Percentiles rank a stretch among this genome's conserved stretches.
These are phyloP conservation scores for Pestalotiopsis sp. DNA, from an alignment of 2,329 filamentous ascomycete genomes.

Conservation along the genomic window DNA sequence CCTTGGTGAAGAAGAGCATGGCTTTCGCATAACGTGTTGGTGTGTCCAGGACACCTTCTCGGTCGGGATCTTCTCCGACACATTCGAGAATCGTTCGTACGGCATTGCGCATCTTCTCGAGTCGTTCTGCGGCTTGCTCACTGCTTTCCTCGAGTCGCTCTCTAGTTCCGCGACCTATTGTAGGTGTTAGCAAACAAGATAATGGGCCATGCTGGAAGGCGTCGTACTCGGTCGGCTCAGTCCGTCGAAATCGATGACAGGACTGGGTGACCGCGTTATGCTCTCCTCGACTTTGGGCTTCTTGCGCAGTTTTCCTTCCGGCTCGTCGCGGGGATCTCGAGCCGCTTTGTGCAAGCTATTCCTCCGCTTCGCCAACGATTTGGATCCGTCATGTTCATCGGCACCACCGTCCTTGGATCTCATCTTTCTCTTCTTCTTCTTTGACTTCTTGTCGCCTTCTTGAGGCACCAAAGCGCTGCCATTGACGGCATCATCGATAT, in stretches of 20 bases:
- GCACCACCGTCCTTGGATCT: constrained; percentile 29
- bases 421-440: constrained; percentile 31
- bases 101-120: constrained; percentile 63
- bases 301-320: constrained; percentile 33
- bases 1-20: constrained; percentile 93
- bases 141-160: constrained; percentile 60
- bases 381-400: constrained; percentile 34
- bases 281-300: constrained; percentile 36
- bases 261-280: constrained; percentile 51
- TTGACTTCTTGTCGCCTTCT: constrained; percentile 32
- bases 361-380: constrained; percentile 42
- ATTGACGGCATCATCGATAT: constrained; percentile 33
- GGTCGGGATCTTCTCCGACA: constrained; percentile 68
- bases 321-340: constrained; percentile 62
- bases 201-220: background rate
- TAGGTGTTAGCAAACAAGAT: constrained; percentile 19
- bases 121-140: constrained; percentile 51
- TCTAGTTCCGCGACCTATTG: constrained; percentile 64
- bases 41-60: constrained; percentile 66
- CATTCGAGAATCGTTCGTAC: constrained; percentile 70
- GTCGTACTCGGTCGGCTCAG: constrained; percentile 59
- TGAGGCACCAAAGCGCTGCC: constrained; percentile 22
- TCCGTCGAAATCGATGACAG: constrained; percentile 64
- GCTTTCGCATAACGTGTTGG: constrained; percentile 93
- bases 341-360: constrained; percentile 63